A percentile compares a stretch with the other conserved stretches of the same genome.
phyloP scores from a whole-genome alignment of 352 stramenopile species.

The Halophytophthora polymorphica region DNA sequence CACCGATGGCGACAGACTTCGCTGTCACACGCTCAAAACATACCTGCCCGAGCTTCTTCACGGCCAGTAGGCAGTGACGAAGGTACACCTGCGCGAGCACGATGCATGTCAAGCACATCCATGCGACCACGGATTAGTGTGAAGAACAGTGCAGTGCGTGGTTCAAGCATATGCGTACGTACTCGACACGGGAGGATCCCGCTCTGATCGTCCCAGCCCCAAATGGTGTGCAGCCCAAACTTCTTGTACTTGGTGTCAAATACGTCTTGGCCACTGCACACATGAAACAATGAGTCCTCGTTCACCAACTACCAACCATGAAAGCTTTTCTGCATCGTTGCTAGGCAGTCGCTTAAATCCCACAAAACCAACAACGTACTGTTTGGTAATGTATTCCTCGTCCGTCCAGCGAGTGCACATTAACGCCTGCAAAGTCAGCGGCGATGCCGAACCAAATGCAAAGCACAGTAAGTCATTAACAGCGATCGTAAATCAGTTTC shows the following conservation, averaged over 20 bases:
- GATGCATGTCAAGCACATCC: not conserved
- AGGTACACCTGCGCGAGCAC: conserved; percentile 70
- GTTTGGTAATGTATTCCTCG: conserved; percentile 71
- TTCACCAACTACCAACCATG: not conserved
- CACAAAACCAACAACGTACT: conserved; percentile 18
- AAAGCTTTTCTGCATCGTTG: too few relatives aligned
- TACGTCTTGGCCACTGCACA: conserved; percentile 62
- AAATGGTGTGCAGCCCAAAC: conserved; percentile 90
- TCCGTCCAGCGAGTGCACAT: conserved; percentile 89
- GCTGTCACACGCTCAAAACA: conserved; percentile 1
- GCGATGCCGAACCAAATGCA: not conserved
- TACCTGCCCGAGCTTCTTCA: conserved; percentile 71
- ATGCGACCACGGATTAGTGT: not conserved
- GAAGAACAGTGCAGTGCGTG: not conserved
- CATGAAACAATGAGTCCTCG: not conserved
- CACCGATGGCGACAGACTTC: not conserved
- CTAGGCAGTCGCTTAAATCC: too few relatives aligned
- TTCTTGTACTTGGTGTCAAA: conserved; percentile 85
- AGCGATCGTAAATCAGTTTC: not conserved
- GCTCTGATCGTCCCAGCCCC: conserved; percentile 79
- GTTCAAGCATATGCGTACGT: not conserved
- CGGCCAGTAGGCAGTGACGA: conserved; percentile 90
- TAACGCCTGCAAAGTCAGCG: conserved; percentile 34
- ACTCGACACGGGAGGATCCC: conserved; percentile 86
- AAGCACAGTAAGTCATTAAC: not conserved